Conservation (phyloP, 2,329 filamentous ascomycete genomes). For the Epichloe amarillans region DNA sequence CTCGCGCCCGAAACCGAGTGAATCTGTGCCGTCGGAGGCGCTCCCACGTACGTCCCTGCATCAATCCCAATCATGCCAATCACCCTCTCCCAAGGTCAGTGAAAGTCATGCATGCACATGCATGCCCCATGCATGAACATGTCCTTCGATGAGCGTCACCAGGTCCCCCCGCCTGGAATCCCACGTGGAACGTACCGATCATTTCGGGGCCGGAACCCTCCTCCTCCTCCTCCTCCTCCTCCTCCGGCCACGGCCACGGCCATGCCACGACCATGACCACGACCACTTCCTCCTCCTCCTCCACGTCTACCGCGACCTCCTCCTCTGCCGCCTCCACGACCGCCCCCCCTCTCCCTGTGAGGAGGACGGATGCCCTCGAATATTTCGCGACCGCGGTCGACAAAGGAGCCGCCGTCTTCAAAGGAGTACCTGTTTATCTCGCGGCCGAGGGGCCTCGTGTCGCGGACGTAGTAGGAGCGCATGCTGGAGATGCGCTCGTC, state of each 20-base stretch:
- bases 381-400: conserved; percentile 60
- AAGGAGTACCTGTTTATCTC: conserved; percentile 60
- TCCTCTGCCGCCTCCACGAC: conserved; percentile 14
- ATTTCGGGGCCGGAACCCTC: conserved; percentile 11
- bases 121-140: not conserved
- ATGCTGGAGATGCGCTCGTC: conserved; percentile 49
- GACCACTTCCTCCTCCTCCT: conserved; percentile 15
- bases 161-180: not conserved
- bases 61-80: too few species aligned
- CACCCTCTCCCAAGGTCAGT: too few species aligned
- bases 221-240: conserved; percentile 17
- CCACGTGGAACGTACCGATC: conserved; percentile 10
- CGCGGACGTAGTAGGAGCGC: conserved; percentile 31
- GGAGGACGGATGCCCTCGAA: conserved; percentile 51
- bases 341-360: conserved; percentile 31
- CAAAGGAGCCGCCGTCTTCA: conserved; percentile 50
- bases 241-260: conserved; percentile 4
- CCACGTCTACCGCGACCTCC: conserved; percentile 16
- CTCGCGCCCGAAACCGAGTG: too few species aligned
- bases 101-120: too few species aligned
- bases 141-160: not conserved
- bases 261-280: conserved; percentile 2
- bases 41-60: too few species aligned
- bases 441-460: conserved; percentile 29
- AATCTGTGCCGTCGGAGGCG: too few species aligned